These are phyloP conservation scores for Galerina sulciceps DNA, from an alignment of 768 basidiomycete genomes.

Conservation along the genomic window DNA sequence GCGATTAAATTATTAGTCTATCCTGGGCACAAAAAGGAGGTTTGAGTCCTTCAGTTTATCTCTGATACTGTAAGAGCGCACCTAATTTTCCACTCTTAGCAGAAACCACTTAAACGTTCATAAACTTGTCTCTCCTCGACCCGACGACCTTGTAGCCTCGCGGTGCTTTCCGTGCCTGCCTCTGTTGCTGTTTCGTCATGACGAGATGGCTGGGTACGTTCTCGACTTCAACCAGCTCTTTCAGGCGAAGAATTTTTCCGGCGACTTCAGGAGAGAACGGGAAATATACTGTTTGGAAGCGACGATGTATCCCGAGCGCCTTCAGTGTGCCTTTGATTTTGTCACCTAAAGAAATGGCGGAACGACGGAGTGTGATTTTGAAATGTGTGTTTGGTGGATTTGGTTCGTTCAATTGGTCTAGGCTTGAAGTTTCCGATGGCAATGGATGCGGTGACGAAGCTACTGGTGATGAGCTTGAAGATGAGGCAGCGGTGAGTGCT, in stretches of 20 bases:
- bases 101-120: constrained; percentile 27
- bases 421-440: not conserved
- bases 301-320: constrained; percentile 82
- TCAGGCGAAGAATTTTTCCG: constrained; percentile 85
- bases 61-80: not conserved
- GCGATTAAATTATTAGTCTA: not conserved
- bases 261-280: constrained; percentile 73
- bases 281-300: constrained; percentile 87
- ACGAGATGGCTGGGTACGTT: constrained; percentile 77
- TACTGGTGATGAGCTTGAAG: constrained; percentile 7
- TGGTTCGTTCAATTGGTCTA: not conserved
- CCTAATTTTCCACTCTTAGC: not conserved
- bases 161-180: constrained; percentile 64
- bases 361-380: constrained; percentile 88
- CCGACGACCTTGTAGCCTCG: constrained; percentile 70
- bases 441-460: not conserved
- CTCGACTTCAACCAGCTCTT: constrained; percentile 88
- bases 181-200: constrained; percentile 71
- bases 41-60: not conserved
- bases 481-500: constrained; percentile 13
- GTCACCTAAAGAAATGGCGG: constrained; percentile 81
- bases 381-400: constrained; percentile 66
- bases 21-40: not conserved
- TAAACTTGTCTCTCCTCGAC: constrained; percentile 33
- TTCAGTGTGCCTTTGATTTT: constrained; percentile 73